Percentiles rank a stretch among this genome's conserved stretches.
phyloP scores from a whole-genome alignment of 2,329 filamentous ascomycete genomes.

The Paecilomyces sp. region DNA sequence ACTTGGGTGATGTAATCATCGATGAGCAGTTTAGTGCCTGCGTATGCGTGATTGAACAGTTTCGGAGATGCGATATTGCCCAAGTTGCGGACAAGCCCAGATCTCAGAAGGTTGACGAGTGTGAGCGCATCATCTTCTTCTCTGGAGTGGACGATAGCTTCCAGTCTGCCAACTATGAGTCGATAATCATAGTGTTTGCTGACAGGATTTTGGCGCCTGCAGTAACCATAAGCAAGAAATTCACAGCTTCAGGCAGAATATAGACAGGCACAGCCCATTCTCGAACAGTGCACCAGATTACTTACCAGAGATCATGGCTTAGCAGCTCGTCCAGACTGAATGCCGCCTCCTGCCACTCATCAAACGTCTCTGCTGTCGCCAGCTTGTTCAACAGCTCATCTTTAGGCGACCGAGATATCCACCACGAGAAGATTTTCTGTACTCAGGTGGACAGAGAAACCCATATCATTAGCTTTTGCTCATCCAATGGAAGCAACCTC shows the following conservation, averaged over 20 bases:
- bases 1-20: constrained; percentile 86
- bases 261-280: not conserved
- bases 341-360: constrained; percentile 83
- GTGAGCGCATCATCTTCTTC: constrained; percentile 66
- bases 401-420: constrained; percentile 56
- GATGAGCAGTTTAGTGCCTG: constrained; percentile 82
- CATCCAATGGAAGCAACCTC: not conserved
- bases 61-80: constrained; percentile 79
- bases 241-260: not conserved
- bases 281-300: not conserved
- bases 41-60: constrained; percentile 77
- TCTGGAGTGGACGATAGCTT: constrained; percentile 61
- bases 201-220: constrained; percentile 71
- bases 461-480: not conserved
- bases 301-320: constrained; percentile 72
- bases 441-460: not conserved
- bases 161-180: constrained; percentile 70
- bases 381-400: constrained; percentile 61
- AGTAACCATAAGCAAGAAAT: not conserved
- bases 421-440: constrained; percentile 64
- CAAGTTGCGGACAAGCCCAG: constrained; percentile 72
- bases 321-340: constrained; percentile 73
- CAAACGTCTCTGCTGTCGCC: constrained; percentile 61
- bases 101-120: constrained; percentile 72
- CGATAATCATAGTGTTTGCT: constrained; percentile 80